Base-by-base conservation (phyloP, 2,329 filamentous ascomycete genomes). In the Metarhizium robertsii region DNA sequence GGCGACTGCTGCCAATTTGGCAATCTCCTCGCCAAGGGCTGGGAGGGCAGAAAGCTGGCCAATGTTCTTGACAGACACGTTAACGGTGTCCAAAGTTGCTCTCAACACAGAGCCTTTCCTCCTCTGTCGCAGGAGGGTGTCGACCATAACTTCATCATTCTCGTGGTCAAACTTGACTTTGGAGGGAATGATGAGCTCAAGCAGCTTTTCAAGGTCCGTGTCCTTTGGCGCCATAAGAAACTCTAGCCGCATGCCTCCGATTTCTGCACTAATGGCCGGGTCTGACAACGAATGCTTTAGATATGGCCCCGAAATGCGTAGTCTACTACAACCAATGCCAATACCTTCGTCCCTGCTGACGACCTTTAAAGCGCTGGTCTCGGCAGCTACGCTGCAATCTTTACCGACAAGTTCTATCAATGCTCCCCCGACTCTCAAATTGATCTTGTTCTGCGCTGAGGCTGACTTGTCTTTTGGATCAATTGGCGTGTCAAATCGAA, bases 91-190 rank as follows among this genome's bases (percentile, higher is more conserved):
- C 6, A 95, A 66, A 3, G 80, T 84, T 5, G 88, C 69, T 51
- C 90, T 84, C 34, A 96, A 74, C 6, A 97, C 86, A 10, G 88
- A 85, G 0, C 92, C 94, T 69, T 96, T 92, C 53, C 86, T 81
- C 57, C 94, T 79, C 68, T 99, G 94, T 25, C 89, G 81, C 14
- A 97, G 73, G 0, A 99, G 77, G 0, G 90, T 96, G 62, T 97
- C 92, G 25, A 99, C 82, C 77, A 99, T 85, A 58, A 99, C 95
- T 64, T 97, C 92, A 62, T 96, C 90, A 58, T 95, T 88, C 50
- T 85, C 84, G 58, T 92, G 86, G 60, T 85, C 79, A 63, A 94
- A 96, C 60, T 92, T 90, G 68, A 94, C 85, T 60, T 91, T 94
- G 0, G 92, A 96, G 0, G 94, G 95, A 6, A 88, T 95, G 55